phyloP scores from a whole-genome alignment of 257 asterid species.

The Galeopsis tetrahit region DNA sequence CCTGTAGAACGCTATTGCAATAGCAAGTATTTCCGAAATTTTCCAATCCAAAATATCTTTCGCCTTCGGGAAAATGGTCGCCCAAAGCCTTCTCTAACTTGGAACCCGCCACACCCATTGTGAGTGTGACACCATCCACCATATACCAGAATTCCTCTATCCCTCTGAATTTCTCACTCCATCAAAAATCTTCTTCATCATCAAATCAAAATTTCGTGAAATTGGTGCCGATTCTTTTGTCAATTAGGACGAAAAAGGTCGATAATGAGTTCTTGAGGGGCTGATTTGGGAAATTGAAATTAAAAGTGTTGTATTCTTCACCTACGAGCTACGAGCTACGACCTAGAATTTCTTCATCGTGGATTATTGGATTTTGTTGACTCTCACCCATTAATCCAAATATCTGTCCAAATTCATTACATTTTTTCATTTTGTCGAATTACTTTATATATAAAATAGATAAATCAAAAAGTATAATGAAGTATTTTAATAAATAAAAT shows the following conservation, averaged over 20 bases:
- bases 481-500: too few relatives aligned
- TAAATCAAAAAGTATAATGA: too few relatives aligned
- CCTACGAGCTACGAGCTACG: slow-evolving; percentile 29
- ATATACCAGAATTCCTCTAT: slow-evolving; percentile 70
- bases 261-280: slow-evolving; percentile 22
- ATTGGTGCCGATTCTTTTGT: background rate
- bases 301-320: slow-evolving; percentile 23
- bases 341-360: slow-evolving; percentile 17
- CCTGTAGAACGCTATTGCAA: slow-evolving; percentile 76
- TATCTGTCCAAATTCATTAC: background rate
- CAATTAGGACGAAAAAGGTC: background rate
- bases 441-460: too few relatives aligned
- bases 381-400: background rate
- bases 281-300: slow-evolving; percentile 26
- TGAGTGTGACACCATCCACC: slow-evolving; percentile 55
- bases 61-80: slow-evolving; percentile 81
- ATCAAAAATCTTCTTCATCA: slow-evolving; percentile 14
- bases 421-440: too few relatives aligned
- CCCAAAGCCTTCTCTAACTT: slow-evolving; percentile 75
- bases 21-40: slow-evolving; percentile 80
- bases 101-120: slow-evolving; percentile 76
- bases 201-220: slow-evolving; percentile 4
- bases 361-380: background rate
- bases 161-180: slow-evolving; percentile 35
- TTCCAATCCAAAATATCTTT: slow-evolving; percentile 73